phyloP scores from a whole-genome alignment of 2,329 filamentous ascomycete species.

The Dothidotthia symphoricarpi region DNA sequence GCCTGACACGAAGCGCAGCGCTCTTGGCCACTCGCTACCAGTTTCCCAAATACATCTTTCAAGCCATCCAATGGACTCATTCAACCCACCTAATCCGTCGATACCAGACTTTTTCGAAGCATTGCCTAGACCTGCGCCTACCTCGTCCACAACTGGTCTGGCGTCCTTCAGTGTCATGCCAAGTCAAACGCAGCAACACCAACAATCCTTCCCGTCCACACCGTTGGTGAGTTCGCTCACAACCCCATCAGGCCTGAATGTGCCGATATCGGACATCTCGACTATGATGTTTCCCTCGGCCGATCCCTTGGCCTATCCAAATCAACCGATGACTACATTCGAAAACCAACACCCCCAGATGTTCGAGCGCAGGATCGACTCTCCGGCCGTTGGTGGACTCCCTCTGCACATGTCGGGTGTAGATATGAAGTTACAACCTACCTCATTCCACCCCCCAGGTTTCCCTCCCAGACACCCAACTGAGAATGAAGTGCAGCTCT shows the following conservation, averaged over 20 bases:
- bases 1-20: slow-evolving; percentile 29
- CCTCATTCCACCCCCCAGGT: slow-evolving; percentile 19
- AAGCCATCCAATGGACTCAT: slow-evolving; percentile 30
- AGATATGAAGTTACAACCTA: slow-evolving; percentile 29
- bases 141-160: slow-evolving; percentile 32
- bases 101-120: slow-evolving; percentile 32
- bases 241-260: slow-evolving; percentile 38
- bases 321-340: slow-evolving; percentile 65
- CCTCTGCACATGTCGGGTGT: slow-evolving; percentile 23
- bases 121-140: slow-evolving; percentile 34
- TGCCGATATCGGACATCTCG: slow-evolving; percentile 65
- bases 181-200: slow-evolving; percentile 25
- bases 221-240: slow-evolving; percentile 32
- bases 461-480: slow-evolving; percentile 14
- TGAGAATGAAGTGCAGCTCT: slow-evolving; percentile 70
- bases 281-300: slow-evolving; percentile 78
- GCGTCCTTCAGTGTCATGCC: slow-evolving; percentile 27
- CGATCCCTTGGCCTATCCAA: slow-evolving; percentile 77
- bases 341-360: slow-evolving; percentile 44
- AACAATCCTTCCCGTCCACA: slow-evolving; percentile 30
- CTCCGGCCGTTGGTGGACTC: slow-evolving; percentile 18
- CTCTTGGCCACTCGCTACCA: slow-evolving; percentile 24
- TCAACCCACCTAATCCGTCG: slow-evolving; percentile 26
- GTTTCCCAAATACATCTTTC: slow-evolving; percentile 31
- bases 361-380: slow-evolving; percentile 26